phyloP scores from a whole-genome alignment of 2,329 filamentous ascomycete genomes.

The Thelonectria rubi region DNA sequence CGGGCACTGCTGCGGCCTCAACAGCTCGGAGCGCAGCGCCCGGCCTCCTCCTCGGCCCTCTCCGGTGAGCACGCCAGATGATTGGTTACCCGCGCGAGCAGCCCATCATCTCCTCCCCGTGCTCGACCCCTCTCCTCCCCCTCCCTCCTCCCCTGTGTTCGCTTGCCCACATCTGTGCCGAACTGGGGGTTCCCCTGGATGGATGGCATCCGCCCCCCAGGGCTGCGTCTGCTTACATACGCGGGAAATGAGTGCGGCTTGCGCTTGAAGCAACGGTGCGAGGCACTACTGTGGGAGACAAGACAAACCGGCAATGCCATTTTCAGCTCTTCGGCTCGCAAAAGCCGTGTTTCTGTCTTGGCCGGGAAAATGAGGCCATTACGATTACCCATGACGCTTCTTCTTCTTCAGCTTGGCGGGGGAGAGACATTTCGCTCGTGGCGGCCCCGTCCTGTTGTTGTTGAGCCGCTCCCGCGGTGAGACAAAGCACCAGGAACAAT shows the following conservation, averaged over 20 bases:
- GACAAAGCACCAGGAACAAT: background rate
- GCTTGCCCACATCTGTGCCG: background rate
- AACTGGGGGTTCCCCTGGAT: background rate
- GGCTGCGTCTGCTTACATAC: background rate
- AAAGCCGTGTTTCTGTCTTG: too few relatives aligned
- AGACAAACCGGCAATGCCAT: too few relatives aligned
- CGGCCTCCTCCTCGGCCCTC: too few relatives aligned
- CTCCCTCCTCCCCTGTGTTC: too few relatives aligned
- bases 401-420: too few relatives aligned
- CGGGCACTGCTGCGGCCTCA: background rate
- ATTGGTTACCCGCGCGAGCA: constrained; percentile 1
- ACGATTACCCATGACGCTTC: too few relatives aligned
- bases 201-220: too few relatives aligned
- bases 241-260: background rate
- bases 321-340: too few relatives aligned
- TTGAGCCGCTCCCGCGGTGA: constrained; percentile 1
- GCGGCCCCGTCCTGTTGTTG: too few relatives aligned
- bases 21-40: too few relatives aligned
- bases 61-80: background rate
- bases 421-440: background rate
- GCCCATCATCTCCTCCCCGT: background rate
- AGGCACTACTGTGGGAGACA: too few relatives aligned
- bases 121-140: background rate
- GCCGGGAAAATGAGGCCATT: too few relatives aligned
- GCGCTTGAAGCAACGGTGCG: background rate